phyloP scores from a whole-genome alignment of 306 rosid species.

The Albizia julibrissin region DNA sequence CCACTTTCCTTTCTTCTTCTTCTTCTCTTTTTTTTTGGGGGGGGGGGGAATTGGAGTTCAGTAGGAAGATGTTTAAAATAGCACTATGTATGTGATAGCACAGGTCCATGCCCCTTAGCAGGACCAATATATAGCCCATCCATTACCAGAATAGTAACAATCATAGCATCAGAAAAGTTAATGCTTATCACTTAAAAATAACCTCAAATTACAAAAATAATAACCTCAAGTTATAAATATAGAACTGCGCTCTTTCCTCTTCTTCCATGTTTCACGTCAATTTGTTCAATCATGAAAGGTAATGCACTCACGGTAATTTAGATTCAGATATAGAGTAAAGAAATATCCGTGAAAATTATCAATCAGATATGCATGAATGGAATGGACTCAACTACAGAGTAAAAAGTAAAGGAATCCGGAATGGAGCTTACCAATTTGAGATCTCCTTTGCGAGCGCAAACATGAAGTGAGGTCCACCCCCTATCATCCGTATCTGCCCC shows the following conservation, averaged over 20 bases:
- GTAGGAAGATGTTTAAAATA: background rate
- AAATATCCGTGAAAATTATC: background rate
- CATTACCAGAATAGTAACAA: background rate
- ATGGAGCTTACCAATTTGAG: slow-evolving; percentile 52
- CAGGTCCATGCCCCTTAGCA: background rate
- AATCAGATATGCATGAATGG: background rate
- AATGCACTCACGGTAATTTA: background rate
- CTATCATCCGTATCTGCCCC: slow-evolving; percentile 72
- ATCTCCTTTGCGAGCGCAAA: slow-evolving; percentile 78
- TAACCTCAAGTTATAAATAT: background rate
- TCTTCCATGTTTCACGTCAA: background rate
- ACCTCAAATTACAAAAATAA: too few species aligned
- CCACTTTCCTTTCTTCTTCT: too few species aligned
- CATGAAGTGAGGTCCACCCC: slow-evolving; percentile 87
- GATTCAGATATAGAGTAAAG: background rate
- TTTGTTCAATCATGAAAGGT: background rate
- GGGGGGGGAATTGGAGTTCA: background rate
- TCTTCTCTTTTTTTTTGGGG: rapidly evolving
- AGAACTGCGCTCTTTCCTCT: too few species aligned
- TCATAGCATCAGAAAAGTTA: background rate
- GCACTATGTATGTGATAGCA: background rate
- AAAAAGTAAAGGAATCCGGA: background rate
- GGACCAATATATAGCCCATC: too few species aligned
- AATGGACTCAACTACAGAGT: background rate
- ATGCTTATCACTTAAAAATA: background rate